phyloP scores from a whole-genome alignment of 2,329 filamentous ascomycete species.

The Alternaria atra region DNA sequence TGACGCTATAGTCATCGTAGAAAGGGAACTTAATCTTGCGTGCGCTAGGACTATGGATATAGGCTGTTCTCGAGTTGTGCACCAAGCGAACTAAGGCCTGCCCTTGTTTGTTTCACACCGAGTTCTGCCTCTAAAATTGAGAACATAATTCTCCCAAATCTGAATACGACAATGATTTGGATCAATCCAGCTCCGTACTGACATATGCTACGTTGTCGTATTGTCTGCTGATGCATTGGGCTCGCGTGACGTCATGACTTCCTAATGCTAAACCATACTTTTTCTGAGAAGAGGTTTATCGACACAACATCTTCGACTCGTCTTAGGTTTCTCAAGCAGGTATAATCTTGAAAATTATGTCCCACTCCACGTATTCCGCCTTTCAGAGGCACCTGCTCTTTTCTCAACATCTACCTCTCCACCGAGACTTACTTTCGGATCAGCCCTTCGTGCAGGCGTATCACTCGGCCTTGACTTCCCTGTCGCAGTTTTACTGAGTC shows the following conservation, averaged over 20 bases:
- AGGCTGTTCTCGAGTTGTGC: background rate
- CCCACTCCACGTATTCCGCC: slow-evolving; percentile 25
- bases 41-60: background rate
- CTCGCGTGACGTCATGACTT: slow-evolving; percentile 17
- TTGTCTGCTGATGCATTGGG: background rate
- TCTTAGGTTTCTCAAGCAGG: background rate
- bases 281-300: background rate
- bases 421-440: slow-evolving; percentile 30
- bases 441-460: slow-evolving; percentile 26
- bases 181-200: background rate
- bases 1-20: slow-evolving; percentile 15
- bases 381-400: slow-evolving; percentile 35
- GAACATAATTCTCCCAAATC: background rate
- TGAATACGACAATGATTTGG: background rate
- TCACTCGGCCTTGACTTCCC: slow-evolving; percentile 33
- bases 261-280: background rate
- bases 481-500: slow-evolving; percentile 28
- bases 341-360: slow-evolving; percentile 7
- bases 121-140: background rate
- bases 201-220: background rate
- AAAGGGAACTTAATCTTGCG: background rate
- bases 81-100: background rate
- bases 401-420: slow-evolving; percentile 32
- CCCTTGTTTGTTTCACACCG: no score
- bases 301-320: background rate